These are phyloP conservation scores for Ramularia endophylla DNA, from an alignment of 2,329 filamentous ascomycete species.

Conservation along the genomic window DNA sequence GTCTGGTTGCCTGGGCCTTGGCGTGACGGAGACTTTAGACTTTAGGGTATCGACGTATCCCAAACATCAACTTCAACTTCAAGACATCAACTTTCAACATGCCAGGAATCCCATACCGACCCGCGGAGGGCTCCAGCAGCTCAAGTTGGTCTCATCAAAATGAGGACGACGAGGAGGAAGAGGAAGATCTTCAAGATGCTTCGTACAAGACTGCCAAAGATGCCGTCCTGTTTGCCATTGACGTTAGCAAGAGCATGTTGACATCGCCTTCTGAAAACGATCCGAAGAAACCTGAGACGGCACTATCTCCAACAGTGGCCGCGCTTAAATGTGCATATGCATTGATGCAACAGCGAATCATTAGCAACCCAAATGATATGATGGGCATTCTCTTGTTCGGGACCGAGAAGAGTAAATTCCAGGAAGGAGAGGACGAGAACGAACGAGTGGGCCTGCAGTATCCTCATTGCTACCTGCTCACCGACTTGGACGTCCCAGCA, in stretches of 20 bases:
- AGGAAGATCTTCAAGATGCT: constrained; percentile 61
- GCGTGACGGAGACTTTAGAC: too few species aligned
- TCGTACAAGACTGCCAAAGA: constrained; percentile 90
- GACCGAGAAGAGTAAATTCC: constrained; percentile 76
- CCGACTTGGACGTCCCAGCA: constrained; percentile 79
- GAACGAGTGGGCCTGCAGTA: constrained; percentile 57
- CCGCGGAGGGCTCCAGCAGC: constrained; percentile 20
- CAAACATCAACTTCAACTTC: too few species aligned
- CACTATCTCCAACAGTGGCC: constrained; percentile 67
- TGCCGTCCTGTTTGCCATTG: constrained; percentile 95
- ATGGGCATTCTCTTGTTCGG: constrained; percentile 93
- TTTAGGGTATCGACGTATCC: too few species aligned
- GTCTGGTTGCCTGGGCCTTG: too few species aligned
- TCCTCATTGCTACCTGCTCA: constrained; percentile 87
- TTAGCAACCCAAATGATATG: constrained; percentile 93
- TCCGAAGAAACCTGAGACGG: constrained; percentile 69
- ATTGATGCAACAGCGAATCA: constrained; percentile 97
- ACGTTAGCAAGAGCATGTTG: constrained; percentile 85
- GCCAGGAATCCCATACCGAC: constrained; percentile 8
- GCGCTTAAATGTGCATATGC: constrained; percentile 91
- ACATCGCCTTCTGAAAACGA: constrained; percentile 55
- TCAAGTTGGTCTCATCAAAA: constrained; percentile 26
- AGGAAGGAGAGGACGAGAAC: constrained; percentile 56
- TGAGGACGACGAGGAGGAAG: constrained; percentile 58
- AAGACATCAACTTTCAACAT: neutral